Percentiles rank a stretch among this genome's conserved stretches.
phyloP scores from a whole-genome alignment of 805 yeast genomes.

The Metschnikowia anglica region DNA sequence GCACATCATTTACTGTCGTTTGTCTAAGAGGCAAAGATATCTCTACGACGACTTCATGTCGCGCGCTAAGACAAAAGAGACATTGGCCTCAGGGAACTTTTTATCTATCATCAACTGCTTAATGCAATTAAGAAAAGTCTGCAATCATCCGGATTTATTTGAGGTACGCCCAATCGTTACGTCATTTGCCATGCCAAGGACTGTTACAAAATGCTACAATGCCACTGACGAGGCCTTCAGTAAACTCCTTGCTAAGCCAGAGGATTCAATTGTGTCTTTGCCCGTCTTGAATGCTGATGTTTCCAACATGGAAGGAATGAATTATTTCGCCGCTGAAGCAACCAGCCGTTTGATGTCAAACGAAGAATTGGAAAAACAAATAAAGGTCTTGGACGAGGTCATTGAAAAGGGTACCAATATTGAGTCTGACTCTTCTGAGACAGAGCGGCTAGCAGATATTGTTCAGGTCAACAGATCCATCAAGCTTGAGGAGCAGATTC shows the following conservation, averaged over 20 bases:
- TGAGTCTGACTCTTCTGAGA: not conserved
- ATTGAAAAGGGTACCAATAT: slow-evolving; percentile 24
- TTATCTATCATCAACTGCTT: slow-evolving; percentile 92
- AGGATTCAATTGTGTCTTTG: slow-evolving; percentile 40
- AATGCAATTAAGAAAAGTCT: slow-evolving; percentile 96
- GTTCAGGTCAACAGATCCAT: slow-evolving; percentile 59
- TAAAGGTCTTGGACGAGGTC: slow-evolving; percentile 41
- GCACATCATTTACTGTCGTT: slow-evolving; percentile 86
- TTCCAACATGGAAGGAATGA: slow-evolving; percentile 44
- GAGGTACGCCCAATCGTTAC: slow-evolving; percentile 95
- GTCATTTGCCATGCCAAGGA: slow-evolving; percentile 71
- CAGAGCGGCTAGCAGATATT: slow-evolving; percentile 33
- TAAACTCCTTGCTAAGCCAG: slow-evolving; percentile 18
- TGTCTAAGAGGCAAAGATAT: slow-evolving; percentile 88
- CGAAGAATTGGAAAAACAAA: slow-evolving; percentile 43
- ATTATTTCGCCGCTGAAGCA: slow-evolving; percentile 48
- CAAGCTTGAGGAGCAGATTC: slow-evolving; percentile 51
- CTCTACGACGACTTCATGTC: slow-evolving; percentile 97
- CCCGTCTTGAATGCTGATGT: slow-evolving; percentile 62
- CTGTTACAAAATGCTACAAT: slow-evolving; percentile 53
- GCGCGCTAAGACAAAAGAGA: slow-evolving; percentile 90
- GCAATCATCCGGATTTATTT: slow-evolving; percentile 94
- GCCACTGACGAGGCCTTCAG: slow-evolving; percentile 29
- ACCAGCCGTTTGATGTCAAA: slow-evolving; percentile 49
- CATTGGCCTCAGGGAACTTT: slow-evolving; percentile 91